phyloP scores from a whole-genome alignment of 2,329 filamentous ascomycete species.

The Colletotrichum camelliae region DNA sequence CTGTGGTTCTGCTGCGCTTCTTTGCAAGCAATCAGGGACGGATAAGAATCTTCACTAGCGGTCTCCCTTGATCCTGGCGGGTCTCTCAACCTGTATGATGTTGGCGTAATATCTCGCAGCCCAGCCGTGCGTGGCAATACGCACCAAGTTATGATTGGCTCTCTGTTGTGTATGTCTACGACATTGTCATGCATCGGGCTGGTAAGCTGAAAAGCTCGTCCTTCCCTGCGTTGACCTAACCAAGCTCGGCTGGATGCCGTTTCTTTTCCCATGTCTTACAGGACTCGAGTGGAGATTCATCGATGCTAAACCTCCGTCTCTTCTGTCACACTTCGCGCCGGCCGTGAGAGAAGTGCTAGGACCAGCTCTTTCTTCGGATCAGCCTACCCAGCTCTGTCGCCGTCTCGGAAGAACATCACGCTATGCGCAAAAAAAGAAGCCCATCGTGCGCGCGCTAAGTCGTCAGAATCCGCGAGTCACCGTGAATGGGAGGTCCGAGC shows the following conservation, averaged over 20 bases:
- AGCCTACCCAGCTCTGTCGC: background rate
- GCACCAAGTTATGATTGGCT: background rate
- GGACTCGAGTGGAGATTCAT: background rate
- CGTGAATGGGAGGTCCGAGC: conserved; percentile 1
- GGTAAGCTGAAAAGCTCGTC: background rate
- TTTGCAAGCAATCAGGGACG: background rate
- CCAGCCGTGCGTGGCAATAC: background rate
- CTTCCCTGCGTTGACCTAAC: background rate
- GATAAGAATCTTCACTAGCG: background rate
- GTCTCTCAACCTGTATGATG: background rate
- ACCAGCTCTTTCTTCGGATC: background rate
- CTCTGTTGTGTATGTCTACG: conserved; percentile 11
- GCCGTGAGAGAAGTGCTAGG: background rate
- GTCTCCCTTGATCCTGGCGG: conserved; percentile 1
- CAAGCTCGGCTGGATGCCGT: background rate
- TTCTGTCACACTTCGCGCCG: background rate
- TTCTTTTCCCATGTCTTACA: conserved; percentile 10
- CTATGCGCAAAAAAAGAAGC: background rate
- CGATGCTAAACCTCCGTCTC: background rate
- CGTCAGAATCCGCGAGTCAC: background rate
- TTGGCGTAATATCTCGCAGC: background rate
- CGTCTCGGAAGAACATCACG: background rate
- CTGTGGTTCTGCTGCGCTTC: background rate
- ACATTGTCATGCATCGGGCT: conserved; percentile 3
- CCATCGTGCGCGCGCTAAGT: background rate